A percentile compares a stretch with the other conserved stretches of the same genome.
phyloP scores from a whole-genome alignment of 2,329 filamentous ascomycete species.

The Clarireedia homoeocarpa region DNA sequence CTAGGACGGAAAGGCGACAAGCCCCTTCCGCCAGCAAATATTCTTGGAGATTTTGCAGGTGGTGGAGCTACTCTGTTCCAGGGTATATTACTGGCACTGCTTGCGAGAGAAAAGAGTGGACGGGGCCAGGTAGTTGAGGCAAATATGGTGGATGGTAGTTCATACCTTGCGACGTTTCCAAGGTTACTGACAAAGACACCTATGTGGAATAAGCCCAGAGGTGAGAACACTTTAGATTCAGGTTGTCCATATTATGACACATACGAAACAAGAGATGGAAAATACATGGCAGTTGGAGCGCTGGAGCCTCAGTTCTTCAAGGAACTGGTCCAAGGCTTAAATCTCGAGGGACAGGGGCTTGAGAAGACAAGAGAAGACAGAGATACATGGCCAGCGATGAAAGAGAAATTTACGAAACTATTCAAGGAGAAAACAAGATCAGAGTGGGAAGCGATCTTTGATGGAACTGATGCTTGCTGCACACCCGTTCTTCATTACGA shows the following conservation, averaged over 20 bases:
- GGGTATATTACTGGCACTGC: slow-evolving; percentile 72
- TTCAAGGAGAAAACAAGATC: slow-evolving; percentile 64
- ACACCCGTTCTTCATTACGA: slow-evolving; percentile 74
- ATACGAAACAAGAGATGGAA: slow-evolving; percentile 74
- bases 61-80: slow-evolving; percentile 77
- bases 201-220: slow-evolving; percentile 56
- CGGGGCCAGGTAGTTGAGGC: slow-evolving; percentile 84
- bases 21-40: slow-evolving; percentile 73
- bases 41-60: slow-evolving; percentile 86
- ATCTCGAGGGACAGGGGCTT: slow-evolving; percentile 44
- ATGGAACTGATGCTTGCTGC: slow-evolving; percentile 86
- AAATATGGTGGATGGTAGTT: slow-evolving; percentile 90
- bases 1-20: slow-evolving; percentile 62
- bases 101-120: slow-evolving; percentile 56
- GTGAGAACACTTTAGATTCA: slow-evolving; percentile 73
- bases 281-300: slow-evolving; percentile 81
- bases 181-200: slow-evolving; percentile 57
- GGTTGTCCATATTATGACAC: slow-evolving; percentile 85
- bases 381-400: slow-evolving; percentile 60
- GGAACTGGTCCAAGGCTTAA: slow-evolving; percentile 58
- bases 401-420: slow-evolving; percentile 46
- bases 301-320: slow-evolving; percentile 82
- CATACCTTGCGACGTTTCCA: slow-evolving; percentile 72
- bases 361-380: slow-evolving; percentile 50
- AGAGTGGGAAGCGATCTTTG: slow-evolving; percentile 83